Base-by-base conservation (phyloP, 2,329 filamentous ascomycete genomes). In the Seiridium unicorne region DNA sequence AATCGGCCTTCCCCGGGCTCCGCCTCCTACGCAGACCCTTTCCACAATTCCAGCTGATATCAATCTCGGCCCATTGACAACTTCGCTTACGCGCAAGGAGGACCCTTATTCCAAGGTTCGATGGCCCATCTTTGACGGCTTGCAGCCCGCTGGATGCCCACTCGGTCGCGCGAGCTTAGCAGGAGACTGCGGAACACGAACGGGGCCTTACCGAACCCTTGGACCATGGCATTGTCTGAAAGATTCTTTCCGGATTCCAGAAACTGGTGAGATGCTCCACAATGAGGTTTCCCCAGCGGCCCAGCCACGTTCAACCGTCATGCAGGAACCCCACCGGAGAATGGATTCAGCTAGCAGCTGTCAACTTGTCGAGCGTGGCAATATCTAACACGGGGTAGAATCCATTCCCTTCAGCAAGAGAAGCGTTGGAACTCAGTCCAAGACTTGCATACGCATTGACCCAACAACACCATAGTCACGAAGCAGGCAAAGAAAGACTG, bases 281-380 rank as follows among this genome's bases (percentile, higher is more conserved):
- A 44, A n/a, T 11, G 44, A 18, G n/a, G 18, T 4, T 53, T 34
- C 18, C n/a, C 18, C 53, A 26, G 18, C 18, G 18, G 18, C 51
- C 51, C 51, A 38, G 53, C 53, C 53, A 38, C 53, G 53, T 36
- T 35, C 11, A 55, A 55, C 53, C 53, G 53, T 44, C 38, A 55
- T n/a, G 53, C 36, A 55, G 53, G 7, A 44, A 44, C 53, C 36
- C 49, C 49, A 53, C 49, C 18, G 13, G 18, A 13, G 32, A 53
- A 42, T 42, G 38, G 38, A 13, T 42, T 42, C 9, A 53, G 49
- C 32, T 53, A 35, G 35, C 47, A 49, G 6, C 47, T 49, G 47
- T 49, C 47, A 49, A 49, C 32, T 49, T 36, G n/a, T 35, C 35
- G 32, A 38, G 32, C 11, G 32, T 18, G 49, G n/a, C 49, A 53